phyloP scores from a whole-genome alignment of 2,329 filamentous ascomycete species.

The Elsinoe necatrix region DNA sequence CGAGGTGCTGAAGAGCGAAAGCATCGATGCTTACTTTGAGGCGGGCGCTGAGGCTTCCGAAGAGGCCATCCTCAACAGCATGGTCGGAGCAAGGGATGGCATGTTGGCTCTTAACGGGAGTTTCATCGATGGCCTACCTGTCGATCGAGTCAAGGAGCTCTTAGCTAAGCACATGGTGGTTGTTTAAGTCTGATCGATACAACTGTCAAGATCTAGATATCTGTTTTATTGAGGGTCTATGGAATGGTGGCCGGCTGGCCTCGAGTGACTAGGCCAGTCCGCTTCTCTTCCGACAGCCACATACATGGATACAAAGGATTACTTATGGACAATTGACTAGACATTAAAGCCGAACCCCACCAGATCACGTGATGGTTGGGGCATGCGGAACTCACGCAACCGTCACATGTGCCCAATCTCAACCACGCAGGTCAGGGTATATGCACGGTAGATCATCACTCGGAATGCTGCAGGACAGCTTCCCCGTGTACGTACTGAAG shows the following conservation, averaged over 20 bases:
- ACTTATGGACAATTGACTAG: not conserved
- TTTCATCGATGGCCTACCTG: constrained; percentile 43
- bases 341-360: not conserved
- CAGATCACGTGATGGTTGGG: constrained; percentile 5
- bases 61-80: constrained; percentile 57
- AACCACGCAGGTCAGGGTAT: not conserved
- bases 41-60: constrained; percentile 55
- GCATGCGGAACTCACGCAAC: not conserved
- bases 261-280: not conserved
- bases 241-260: not conserved
- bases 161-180: constrained; percentile 33
- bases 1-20: constrained; percentile 48
- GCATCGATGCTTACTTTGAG: constrained; percentile 54
- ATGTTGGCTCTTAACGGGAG: constrained; percentile 47
- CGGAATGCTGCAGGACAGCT: constrained; percentile 2
- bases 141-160: constrained; percentile 41
- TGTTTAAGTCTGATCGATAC: not conserved
- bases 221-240: not conserved
- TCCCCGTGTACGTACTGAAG: constrained; percentile 10
- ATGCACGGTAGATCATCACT: not conserved
- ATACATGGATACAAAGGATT: not conserved
- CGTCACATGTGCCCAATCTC: constrained; percentile 14
- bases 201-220: not conserved
- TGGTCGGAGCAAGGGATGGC: constrained; percentile 51
- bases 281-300: not conserved